phyloP scores from a whole-genome alignment of 768 basidiomycete species.

The Tulasnella sp. region DNA sequence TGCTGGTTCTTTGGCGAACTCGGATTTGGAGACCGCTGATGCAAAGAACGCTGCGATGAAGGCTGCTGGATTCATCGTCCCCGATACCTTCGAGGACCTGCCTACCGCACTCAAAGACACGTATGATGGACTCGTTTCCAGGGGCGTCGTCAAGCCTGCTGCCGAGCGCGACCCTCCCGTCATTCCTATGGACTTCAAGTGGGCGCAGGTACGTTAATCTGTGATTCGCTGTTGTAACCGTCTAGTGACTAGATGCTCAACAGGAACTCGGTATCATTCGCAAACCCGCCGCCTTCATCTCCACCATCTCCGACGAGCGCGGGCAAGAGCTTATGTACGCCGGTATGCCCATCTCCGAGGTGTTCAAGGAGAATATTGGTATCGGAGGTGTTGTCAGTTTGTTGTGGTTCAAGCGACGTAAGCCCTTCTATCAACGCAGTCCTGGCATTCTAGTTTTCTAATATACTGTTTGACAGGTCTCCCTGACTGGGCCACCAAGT shows the following conservation, averaged over 20 bases:
- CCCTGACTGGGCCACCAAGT: slow-evolving; percentile 89
- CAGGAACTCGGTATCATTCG: slow-evolving; percentile 89
- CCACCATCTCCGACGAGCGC: slow-evolving; percentile 98
- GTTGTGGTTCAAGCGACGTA: slow-evolving; percentile 92
- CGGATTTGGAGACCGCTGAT: slow-evolving; percentile 92
- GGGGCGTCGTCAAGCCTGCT: slow-evolving; percentile 55
- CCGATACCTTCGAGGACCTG: slow-evolving; percentile 94
- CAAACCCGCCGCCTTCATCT: slow-evolving; percentile 97
- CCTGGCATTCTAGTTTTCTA: neutral
- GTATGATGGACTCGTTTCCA: slow-evolving; percentile 66
- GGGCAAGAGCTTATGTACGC: slow-evolving; percentile 97
- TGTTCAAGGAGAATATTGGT: slow-evolving; percentile 95
- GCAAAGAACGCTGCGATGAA: slow-evolving; percentile 96
- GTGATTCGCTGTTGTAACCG: neutral
- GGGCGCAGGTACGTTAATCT: slow-evolving; percentile 52
- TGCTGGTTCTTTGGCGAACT: slow-evolving; percentile 97
- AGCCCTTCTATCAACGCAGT: neutral
- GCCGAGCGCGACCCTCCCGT: slow-evolving; percentile 80
- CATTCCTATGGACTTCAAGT: slow-evolving; percentile 99
- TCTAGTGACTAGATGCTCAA: neutral
- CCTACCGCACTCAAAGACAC: slow-evolving; percentile 73
- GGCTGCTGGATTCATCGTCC: slow-evolving; percentile 90
- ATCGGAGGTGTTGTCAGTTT: slow-evolving; percentile 92
- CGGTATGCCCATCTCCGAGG: slow-evolving; percentile 97
- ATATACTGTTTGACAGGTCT: slow-evolving; percentile 31